Base-by-base conservation (phyloP, 805 yeast species). In the Candida maltosa region DNA sequence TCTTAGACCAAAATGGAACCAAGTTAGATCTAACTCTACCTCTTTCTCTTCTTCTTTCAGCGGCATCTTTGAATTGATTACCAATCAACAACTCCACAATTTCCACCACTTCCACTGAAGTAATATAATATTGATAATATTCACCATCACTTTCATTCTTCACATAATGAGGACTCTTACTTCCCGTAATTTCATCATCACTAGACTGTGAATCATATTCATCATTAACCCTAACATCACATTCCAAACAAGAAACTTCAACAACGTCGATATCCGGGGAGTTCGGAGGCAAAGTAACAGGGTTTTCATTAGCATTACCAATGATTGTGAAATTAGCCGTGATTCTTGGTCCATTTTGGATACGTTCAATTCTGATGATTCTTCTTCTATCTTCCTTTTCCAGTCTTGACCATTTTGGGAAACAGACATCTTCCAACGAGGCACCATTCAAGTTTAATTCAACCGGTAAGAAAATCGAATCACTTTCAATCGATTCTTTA, bases 11-110 rank as follows among this genome's bases (percentile, higher is more conserved):
- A 50, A 76, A 79, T 4, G 83, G 82, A 37, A 78, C 81, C 56
- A 80, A 60, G 46, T 80, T 79, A 30, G 80, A 75, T 55, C 86
- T 62, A 29, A 80, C 74, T 38, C 86, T 60, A n/a, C 85, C 85
- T 31, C 83, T 53, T 49, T 79, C 85, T 40, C 74, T 68, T 41
- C 86, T 69, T 41, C 77, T 69, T 37, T 73, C 80, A 5, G 63
- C 64, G 4, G 75, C 66, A 37, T 72, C 72, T 35, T 56, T 58
- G 22, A 54, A 49, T 38, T 68, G 68, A 2, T 72, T 63, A 5
- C 81, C 80, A 42, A 80, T 76, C 30, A 80, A 51, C 34, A 78
- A 51, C 55, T 80, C 85, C 20, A 80, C 81, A 44, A 80, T 73
- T 53, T 73, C 78, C 42, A 80, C 73, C 15, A 80, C 83, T 49